Conservation (phyloP, 139 green algal species). For the Coelastrella sp. region DNA sequence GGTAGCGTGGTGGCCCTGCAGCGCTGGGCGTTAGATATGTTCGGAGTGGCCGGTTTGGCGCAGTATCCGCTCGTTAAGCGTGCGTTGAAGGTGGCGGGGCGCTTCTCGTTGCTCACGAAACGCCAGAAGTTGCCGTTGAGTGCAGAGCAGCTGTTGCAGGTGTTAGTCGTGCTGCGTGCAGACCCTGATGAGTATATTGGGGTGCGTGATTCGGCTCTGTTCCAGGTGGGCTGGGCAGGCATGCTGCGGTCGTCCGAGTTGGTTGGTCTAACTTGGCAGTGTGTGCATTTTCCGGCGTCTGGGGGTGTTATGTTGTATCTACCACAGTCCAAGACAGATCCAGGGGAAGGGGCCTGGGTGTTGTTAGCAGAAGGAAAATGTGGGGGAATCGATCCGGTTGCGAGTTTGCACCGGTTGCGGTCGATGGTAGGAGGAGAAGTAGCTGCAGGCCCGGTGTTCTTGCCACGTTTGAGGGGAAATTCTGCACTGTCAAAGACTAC, state of each 20-base stretch:
- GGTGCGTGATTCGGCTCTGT: constrained; percentile 4
- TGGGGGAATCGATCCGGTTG: no score
- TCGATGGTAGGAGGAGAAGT: no score
- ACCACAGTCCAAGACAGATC: constrained; percentile 22
- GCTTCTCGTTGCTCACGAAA: no score
- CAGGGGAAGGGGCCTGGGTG: background rate
- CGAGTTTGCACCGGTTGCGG: no score
- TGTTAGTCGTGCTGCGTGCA: background rate
- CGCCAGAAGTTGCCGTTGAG: constrained; percentile 30
- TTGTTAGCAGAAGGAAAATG: no score
- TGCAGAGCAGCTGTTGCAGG: background rate
- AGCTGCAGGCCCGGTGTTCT: background rate
- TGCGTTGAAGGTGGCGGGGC: background rate
- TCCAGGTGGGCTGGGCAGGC: background rate
- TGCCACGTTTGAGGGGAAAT: background rate
- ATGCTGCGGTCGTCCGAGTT: constrained; percentile 25
- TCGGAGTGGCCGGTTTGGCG: background rate
- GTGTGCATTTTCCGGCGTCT: background rate
- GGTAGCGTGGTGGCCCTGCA: background rate
- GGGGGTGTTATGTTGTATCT: constrained; percentile 34
- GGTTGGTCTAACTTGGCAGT: constrained; percentile 3
- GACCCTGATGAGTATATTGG: background rate
- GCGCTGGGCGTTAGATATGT: constrained; percentile 2
- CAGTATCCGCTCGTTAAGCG: background rate
- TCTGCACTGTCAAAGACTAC: background rate